Evolutionary conservation across 2,329 filamentous ascomycete species (phyloP), one percentile per base, ranked within the genome.

Genomic region (Colletotrichum phormii): DNA sequence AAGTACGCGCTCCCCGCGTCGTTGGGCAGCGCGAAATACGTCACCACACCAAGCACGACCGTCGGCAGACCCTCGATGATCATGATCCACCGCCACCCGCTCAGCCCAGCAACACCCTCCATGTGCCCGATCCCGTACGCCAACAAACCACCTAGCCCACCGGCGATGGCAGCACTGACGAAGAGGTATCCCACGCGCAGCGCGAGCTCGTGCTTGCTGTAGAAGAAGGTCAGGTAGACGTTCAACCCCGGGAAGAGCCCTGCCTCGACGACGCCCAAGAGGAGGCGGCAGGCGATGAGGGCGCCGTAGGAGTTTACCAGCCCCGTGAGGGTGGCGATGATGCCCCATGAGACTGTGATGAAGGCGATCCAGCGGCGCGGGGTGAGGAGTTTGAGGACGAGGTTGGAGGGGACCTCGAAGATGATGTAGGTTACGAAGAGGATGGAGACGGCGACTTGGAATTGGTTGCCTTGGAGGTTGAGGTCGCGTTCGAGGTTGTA

Each of bases 41-140:
- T 86, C 0, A 82, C 78, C 4, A 88, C 79, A 0, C 89, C 89
- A 1, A 90, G 77, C 2, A 89, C 60, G 22, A 90, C 81, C 12
- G 89, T 84, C 18, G 84, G 84, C 3, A 85, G 75, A 4, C 84
- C 84, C 64, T 87, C 85, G 26, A 91, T 78, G 71, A 91, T 89
- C 85, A 95, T 88, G 67, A 95, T 91, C 87, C 91, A 93, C 53
- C 92, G 85, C 94, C 93, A 95, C 0, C 92, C 93, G 37, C 85
- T 83, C 77, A 91, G 85, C 1, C 92, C 93, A 0, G 83, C 82
- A 1, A 91, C 79, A 1, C 93, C 93, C 62, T 93, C 91, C 89
- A 95, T 90, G 77, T 92, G 89, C 0, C 92, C 92, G 73, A 95
- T 93, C 1, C 88, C 92, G 74, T 92, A 95, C 0, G 93, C 93